A percentile compares a stretch with the other conserved stretches of the same genome.
Conservation (phyloP, 2,329 filamentous ascomycete species). For the Botrytis elliptica region DNA sequence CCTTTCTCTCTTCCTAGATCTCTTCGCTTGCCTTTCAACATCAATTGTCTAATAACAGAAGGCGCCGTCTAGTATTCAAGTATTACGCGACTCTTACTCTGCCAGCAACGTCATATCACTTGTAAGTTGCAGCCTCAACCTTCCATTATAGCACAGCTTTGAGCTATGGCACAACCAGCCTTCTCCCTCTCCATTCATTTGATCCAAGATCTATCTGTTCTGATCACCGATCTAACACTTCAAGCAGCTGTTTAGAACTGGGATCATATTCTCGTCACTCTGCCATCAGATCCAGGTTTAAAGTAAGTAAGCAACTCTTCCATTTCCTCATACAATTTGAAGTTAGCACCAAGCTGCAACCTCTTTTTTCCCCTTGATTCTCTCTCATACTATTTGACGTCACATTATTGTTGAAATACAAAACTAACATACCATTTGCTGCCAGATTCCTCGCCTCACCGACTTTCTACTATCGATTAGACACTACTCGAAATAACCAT, state of each 20-base stretch:
- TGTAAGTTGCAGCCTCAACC: not conserved
- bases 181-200: too few relatives aligned
- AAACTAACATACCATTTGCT: not conserved
- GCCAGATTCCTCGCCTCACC: not conserved
- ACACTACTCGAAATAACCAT: not conserved
- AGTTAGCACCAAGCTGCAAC: not conserved
- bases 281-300: not conserved
- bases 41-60: not conserved
- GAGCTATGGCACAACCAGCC: not conserved
- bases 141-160: not conserved
- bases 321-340: not conserved
- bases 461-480: not conserved
- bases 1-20: not conserved
- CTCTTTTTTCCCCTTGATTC: not conserved
- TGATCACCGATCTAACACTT: not conserved
- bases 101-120: not conserved
- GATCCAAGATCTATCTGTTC: not conserved
- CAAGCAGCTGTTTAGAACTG: not conserved
- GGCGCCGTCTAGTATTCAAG: not conserved
- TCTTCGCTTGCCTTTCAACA: not conserved
- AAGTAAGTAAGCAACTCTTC: not conserved
- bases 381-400: not conserved
- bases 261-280: not conserved
- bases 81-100: not conserved
- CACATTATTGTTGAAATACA: too few relatives aligned